Percentiles rank a stretch among this genome's conserved stretches.
Evolutionary conservation across 2,329 filamentous ascomycete species (phyloP).

Genomic region (Mariannaea elegans): DNA sequence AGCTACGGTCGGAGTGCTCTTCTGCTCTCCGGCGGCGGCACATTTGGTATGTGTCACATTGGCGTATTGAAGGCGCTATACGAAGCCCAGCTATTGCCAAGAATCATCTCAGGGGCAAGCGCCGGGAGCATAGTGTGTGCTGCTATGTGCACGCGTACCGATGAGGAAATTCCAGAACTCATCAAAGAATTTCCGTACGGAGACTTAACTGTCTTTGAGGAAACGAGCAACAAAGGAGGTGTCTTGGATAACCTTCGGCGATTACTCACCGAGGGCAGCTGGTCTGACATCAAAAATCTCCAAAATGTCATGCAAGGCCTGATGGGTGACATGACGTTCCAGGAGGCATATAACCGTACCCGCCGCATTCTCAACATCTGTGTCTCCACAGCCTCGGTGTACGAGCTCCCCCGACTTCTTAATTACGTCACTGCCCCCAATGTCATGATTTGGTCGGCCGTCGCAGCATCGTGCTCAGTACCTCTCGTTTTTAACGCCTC

Average conservation of each 20-base stretch:
- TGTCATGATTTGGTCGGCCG: conserved; percentile 95
- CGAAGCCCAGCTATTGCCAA: conserved; percentile 77
- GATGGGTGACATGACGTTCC: conserved; percentile 91
- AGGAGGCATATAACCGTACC: conserved; percentile 95
- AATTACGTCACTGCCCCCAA: conserved; percentile 96
- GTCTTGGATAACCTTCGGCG: conserved; percentile 75
- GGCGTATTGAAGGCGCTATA: conserved; percentile 86
- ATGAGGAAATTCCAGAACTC: conserved; percentile 78
- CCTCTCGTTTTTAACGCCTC: conserved; percentile 85
- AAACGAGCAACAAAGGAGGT: conserved; percentile 65
- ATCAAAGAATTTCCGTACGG: conserved; percentile 78
- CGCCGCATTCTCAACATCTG: conserved; percentile 92
- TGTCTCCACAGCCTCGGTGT: conserved; percentile 86
- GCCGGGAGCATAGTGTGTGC: conserved; percentile 88
- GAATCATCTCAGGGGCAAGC: conserved; percentile 88
- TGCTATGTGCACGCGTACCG: conserved; percentile 79
- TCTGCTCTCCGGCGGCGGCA: conserved; percentile 84
- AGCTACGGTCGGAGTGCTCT: conserved; percentile 87
- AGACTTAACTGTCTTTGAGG: conserved; percentile 83
- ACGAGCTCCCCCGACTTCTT: conserved; percentile 85
- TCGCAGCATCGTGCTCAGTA: conserved; percentile 94
- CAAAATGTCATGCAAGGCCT: conserved; percentile 81
- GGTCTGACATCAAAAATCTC: conserved; percentile 86
- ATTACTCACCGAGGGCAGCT: conserved; percentile 81
- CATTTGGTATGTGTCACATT: conserved; percentile 92